These are phyloP conservation scores for Fagus sylvatica DNA, from an alignment of 306 rosid species.

Conservation along the genomic window DNA sequence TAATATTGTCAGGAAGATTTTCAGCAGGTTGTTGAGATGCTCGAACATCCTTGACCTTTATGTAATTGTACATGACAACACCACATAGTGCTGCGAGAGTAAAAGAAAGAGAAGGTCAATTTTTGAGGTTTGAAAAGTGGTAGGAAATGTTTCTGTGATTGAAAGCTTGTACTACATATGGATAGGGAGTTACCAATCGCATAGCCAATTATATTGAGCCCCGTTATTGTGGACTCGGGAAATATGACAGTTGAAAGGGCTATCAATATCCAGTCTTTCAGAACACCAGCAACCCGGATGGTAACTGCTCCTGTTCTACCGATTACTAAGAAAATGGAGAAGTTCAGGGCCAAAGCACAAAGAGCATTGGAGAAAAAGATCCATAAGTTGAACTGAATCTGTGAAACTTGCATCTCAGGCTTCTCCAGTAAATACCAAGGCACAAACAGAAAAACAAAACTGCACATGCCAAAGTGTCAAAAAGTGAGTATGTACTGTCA, in stretches of 20 bases:
- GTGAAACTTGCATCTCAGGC: constrained; percentile 78
- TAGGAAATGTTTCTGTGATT: not conserved
- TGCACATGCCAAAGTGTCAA: constrained; percentile 45
- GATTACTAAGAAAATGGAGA: constrained; percentile 90
- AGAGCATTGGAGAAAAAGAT: constrained; percentile 90
- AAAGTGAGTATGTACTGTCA: not conserved
- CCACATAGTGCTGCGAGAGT: constrained; percentile 75
- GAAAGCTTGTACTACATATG: constrained; percentile 3
- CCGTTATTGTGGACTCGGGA: constrained; percentile 89
- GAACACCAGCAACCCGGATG: constrained; percentile 91
- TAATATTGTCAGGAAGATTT: constrained; percentile 58
- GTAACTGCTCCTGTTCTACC: constrained; percentile 99
- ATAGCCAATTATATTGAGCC: constrained; percentile 87
- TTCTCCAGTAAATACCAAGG: constrained; percentile 94
- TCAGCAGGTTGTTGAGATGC: constrained; percentile 69
- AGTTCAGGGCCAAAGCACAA: constrained; percentile 90
- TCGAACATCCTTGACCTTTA: constrained; percentile 89
- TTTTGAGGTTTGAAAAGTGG: not conserved
- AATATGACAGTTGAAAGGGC: constrained; percentile 94
- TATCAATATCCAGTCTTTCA: constrained; percentile 93
- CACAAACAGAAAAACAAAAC: constrained; percentile 81
- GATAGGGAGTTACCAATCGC: constrained; percentile 61
- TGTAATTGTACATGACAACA: constrained; percentile 89
- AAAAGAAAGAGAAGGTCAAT: not conserved
- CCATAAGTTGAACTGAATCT: constrained; percentile 92